Percentiles rank a stretch among this genome's conserved stretches.
Conservation (phyloP, 345 rosid genomes). For the Euphorbia peplus region DNA sequence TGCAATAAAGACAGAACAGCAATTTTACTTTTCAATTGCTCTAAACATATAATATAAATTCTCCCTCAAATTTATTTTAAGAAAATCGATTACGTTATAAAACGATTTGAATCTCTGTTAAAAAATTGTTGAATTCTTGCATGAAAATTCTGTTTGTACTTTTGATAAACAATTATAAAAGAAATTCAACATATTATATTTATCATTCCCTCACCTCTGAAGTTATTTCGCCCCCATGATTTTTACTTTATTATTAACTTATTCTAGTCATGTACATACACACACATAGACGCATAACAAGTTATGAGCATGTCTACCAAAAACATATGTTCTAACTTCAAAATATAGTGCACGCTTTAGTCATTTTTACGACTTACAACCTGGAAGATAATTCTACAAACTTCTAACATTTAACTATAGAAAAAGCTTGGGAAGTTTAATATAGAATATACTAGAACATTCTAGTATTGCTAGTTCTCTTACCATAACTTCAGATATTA, state of each 20-base stretch:
- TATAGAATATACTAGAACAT: too few species aligned
- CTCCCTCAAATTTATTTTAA: background rate
- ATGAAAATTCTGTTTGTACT: background rate
- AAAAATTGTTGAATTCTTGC: background rate
- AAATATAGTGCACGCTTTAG: background rate
- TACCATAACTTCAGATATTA: too few species aligned
- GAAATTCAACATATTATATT: background rate
- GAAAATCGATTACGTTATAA: background rate
- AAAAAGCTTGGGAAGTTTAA: background rate
- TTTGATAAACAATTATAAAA: background rate
- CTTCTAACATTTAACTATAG: background rate
- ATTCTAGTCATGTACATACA: too few species aligned
- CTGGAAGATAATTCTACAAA: background rate
- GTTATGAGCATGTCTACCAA: background rate
- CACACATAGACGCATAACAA: background rate
- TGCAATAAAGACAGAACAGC: background rate
- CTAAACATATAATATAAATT: background rate
- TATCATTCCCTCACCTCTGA: background rate
- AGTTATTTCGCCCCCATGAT: background rate
- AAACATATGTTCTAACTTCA: background rate
- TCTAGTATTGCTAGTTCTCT: too few species aligned
- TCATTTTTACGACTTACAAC: background rate
- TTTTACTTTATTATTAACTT: too few species aligned
- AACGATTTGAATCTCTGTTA: background rate
- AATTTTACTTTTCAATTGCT: background rate